Base-by-base conservation (phyloP, 768 basidiomycete species). In the Leccinum sublutescens region DNA sequence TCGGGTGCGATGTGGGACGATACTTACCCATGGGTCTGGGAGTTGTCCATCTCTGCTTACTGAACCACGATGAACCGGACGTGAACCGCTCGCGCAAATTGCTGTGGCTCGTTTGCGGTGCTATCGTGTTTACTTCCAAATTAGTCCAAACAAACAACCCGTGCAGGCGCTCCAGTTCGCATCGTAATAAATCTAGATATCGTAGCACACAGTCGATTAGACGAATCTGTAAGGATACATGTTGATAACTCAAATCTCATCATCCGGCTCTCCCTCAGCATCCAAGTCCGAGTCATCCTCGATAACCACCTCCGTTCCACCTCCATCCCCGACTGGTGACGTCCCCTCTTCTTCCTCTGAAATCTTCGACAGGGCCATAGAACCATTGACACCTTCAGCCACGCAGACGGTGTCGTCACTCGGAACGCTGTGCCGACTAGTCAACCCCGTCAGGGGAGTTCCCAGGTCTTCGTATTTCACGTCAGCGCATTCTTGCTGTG, bases 321-420 rank as follows among this genome's bases (percentile, higher is more conserved):
- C 43, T 6, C 49, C 55, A 17, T 53, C 48, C 23, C 51, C 55
- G 9, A 21, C 5, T 7, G 58, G 58, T 17, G 61, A 43, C 11
- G 29, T 40, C 5, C 51, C 62, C 43, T 65, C 66, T 52, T 57
- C 62, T 43, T 68, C 69, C 45, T 58, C 61, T 4, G 55, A 59
- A 55, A 64, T 65, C 55, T 71, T 69, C 68, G 52, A 70, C 62
- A 66, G 73, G 67, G 61, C 60, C 63, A 74, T 55, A 56, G 68
- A 64, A 15, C 64, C 68, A 27, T 67, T 64, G 4, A 66, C 65
- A 7, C 62, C 68, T 38, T 80, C 77, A 12, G 67, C 61, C 15
- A 74, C 77, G 50, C 77, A 76, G 45, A 85, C 75, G 9, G 82
- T 85, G 55, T 82, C 82, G 60, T 87, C 87, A 65, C 81, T 85